phyloP scores from a whole-genome alignment of 805 yeast species.

The Ascoidea rubescens region DNA sequence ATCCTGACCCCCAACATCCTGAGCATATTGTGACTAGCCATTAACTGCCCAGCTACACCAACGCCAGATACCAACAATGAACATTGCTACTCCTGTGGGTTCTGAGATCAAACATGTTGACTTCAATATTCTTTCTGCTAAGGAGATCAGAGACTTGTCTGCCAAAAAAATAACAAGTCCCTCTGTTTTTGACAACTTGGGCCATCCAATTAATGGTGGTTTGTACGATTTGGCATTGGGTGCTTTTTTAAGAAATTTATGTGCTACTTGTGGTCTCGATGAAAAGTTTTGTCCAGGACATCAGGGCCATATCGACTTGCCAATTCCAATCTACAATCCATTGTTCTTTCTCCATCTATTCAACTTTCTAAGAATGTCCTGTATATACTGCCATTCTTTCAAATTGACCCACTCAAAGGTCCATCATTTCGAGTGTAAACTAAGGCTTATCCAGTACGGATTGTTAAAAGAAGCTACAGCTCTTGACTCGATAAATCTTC shows the following conservation, averaged over 20 bases:
- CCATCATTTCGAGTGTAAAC: conserved; percentile 65
- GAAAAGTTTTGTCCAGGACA: conserved; percentile 96
- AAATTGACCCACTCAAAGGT: conserved; percentile 54
- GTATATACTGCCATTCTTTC: conserved; percentile 86
- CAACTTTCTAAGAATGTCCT: conserved; percentile 67
- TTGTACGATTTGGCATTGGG: conserved; percentile 91
- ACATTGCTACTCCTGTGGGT: conserved; percentile 92
- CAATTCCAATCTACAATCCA: conserved; percentile 92
- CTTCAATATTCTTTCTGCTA: conserved; percentile 70
- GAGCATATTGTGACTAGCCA: too few species aligned
- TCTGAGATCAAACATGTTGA: conserved; percentile 87
- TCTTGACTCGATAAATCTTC: conserved; percentile 33
- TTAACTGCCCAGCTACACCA: too few species aligned
- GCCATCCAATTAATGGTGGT: conserved; percentile 92
- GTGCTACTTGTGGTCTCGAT: conserved; percentile 93
- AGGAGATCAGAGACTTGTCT: conserved; percentile 74
- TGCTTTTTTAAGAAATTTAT: conserved; percentile 76
- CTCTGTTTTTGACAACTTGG: conserved; percentile 87
- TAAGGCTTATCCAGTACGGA: conserved; percentile 78
- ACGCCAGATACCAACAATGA: conserved; percentile 36
- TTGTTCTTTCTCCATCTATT: conserved; percentile 86
- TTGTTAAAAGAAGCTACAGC: conserved; percentile 64
- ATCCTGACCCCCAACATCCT: too few species aligned
- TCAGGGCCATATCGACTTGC: conserved; percentile 94
- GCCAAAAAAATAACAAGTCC: conserved; percentile 95